Evolutionary conservation across 208 protist species (phyloP).

Genomic region (Leishmania martiniquensis): DNA sequence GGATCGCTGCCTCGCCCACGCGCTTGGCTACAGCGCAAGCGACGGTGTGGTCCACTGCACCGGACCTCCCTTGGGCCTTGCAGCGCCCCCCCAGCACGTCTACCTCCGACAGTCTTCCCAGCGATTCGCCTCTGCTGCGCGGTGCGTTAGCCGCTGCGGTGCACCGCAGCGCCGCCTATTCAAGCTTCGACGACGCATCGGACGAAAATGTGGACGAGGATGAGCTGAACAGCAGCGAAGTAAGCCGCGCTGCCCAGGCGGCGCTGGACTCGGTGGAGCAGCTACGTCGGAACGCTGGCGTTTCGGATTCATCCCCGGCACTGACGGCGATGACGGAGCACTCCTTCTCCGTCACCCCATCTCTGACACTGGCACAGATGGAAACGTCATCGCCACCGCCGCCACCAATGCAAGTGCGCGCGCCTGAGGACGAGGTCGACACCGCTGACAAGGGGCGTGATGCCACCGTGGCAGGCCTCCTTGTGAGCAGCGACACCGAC

Average conservation of each 20-base stretch:
- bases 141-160: not conserved
- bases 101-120: not conserved
- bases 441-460: not conserved
- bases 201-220: conserved; percentile 6
- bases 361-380: not conserved
- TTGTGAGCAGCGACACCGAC: not conserved
- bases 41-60: not conserved
- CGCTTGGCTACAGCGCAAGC: not conserved
- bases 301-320: not conserved
- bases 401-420: not conserved
- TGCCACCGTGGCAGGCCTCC: not conserved
- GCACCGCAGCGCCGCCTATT: not conserved
- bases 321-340: not conserved
- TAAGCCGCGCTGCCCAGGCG: conserved; percentile 26
- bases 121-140: not conserved
- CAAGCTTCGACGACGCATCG: not conserved
- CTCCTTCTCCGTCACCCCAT: not conserved
- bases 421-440: not conserved
- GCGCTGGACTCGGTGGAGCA: conserved; percentile 30
- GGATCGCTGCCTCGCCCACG: not conserved
- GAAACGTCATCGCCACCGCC: not conserved
- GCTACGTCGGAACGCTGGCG: not conserved
- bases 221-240: conserved; percentile 19
- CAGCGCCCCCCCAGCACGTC: not conserved
- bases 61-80: not conserved